Evolutionary conservation across 2,329 filamentous ascomycete species (phyloP).

Genomic region (Fusarium sp.): DNA sequence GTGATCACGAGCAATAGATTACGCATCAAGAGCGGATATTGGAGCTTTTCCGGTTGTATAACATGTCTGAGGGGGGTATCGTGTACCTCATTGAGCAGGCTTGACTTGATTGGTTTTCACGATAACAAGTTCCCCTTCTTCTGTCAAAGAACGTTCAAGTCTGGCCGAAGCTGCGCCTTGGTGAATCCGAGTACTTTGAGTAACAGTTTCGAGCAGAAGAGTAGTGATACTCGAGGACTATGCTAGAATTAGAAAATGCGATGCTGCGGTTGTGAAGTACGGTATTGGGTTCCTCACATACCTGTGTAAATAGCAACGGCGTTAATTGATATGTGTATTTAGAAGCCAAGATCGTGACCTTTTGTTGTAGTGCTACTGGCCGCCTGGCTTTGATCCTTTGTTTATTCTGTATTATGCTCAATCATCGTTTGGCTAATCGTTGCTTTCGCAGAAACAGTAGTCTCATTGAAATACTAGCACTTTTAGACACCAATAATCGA

Average conservation of each 20-base stretch:
- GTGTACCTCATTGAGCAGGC: not conserved
- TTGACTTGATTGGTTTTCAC: not conserved
- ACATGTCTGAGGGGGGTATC: not conserved
- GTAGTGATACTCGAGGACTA: not conserved
- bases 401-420: not conserved
- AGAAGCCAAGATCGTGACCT: not conserved
- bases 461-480: too few species aligned
- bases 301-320: not conserved
- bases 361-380: not conserved
- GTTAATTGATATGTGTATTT: not conserved
- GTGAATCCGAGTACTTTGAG: slow-evolving; percentile 5
- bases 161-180: slow-evolving; percentile 17
- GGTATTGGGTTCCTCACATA: not conserved
- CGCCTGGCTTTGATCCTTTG: not conserved
- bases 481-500: too few species aligned
- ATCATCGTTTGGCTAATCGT: not conserved
- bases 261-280: not conserved
- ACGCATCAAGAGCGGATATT: not conserved
- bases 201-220: not conserved
- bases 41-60: not conserved
- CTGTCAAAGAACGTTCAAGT: not conserved
- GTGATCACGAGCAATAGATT: not conserved
- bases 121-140: not conserved
- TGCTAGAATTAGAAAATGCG: not conserved
- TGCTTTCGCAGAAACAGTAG: too few species aligned